Percentiles rank a stretch among this genome's conserved stretches.
Evolutionary conservation across 208 protist genomes (phyloP).

Genomic region (Trypanosoma vivax): DNA sequence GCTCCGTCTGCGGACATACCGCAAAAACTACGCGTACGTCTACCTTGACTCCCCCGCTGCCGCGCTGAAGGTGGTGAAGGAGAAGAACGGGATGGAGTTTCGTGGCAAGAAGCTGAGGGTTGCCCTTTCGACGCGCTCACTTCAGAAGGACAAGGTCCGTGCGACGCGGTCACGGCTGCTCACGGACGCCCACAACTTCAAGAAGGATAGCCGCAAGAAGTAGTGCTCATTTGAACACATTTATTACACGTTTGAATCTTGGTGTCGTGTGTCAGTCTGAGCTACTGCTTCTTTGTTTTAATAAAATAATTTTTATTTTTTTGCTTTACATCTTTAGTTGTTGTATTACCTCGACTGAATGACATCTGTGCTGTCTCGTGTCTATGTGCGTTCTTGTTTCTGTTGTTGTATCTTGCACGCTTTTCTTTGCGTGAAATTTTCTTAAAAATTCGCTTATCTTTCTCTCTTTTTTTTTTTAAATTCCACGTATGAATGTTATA

Average conservation of each 20-base stretch:
- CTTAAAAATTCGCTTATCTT: too few species aligned
- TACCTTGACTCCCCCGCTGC: slow-evolving; percentile 65
- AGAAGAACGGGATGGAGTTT: slow-evolving; percentile 75
- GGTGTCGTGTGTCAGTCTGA: too few species aligned
- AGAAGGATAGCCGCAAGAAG: slow-evolving; percentile 12
- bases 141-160: slow-evolving; percentile 59
- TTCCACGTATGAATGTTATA: too few species aligned
- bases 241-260: too few species aligned
- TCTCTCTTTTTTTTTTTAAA: too few species aligned
- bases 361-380: not conserved
- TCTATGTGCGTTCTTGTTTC: too few species aligned
- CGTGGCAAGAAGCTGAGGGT: slow-evolving; percentile 68
- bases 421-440: too few species aligned
- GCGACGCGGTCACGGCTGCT: slow-evolving; percentile 46
- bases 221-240: too few species aligned
- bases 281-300: too few species aligned
- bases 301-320: not conserved
- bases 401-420: too few species aligned
- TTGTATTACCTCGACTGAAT: not conserved
- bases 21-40: slow-evolving; percentile 74
- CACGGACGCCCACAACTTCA: slow-evolving; percentile 58
- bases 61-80: slow-evolving; percentile 63
- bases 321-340: not conserved
- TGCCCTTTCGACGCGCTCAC: slow-evolving; percentile 51
- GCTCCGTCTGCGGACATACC: slow-evolving; percentile 70